Evolutionary conservation across 176 grass and related monocot genomes (phyloP).

Genomic region (Tillandsia leiboldiana): DNA sequence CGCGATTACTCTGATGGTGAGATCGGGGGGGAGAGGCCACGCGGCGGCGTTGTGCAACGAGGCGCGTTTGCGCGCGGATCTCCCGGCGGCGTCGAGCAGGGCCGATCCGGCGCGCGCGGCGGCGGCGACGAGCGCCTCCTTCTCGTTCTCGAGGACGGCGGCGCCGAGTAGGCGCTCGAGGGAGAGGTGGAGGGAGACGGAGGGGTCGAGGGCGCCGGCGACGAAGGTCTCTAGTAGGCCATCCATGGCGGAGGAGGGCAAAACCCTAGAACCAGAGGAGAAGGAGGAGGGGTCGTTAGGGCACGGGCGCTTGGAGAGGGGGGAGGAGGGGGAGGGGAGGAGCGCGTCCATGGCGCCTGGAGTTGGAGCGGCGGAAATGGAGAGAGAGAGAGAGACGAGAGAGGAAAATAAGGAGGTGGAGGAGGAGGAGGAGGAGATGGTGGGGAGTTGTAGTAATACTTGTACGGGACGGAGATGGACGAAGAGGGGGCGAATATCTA

Average conservation of each 20-base stretch:
- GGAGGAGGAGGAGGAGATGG: too few species aligned
- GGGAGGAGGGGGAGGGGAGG: background rate
- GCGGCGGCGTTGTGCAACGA: constrained; percentile 22
- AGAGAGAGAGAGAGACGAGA: too few species aligned
- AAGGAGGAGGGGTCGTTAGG: background rate
- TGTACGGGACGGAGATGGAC: too few species aligned
- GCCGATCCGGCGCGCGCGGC: constrained; percentile 22
- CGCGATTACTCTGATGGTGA: constrained; percentile 24
- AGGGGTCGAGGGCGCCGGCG: constrained; percentile 11
- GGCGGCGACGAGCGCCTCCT: constrained; percentile 16
- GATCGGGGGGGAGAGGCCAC: constrained; percentile 32
- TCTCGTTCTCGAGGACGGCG: constrained; percentile 13
- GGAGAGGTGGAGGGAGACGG: constrained; percentile 26
- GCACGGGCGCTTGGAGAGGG: constrained; percentile 6
- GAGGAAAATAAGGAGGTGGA: too few species aligned
- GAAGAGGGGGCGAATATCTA: too few species aligned
- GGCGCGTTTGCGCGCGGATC: constrained; percentile 21
- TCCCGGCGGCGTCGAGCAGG: constrained; percentile 26
- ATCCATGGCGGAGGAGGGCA: constrained; percentile 4
- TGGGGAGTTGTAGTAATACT: too few species aligned
- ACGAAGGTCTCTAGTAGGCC: constrained; percentile 10
- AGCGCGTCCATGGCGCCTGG: too few species aligned
- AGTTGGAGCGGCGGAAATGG: too few species aligned
- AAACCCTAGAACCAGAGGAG: too few species aligned
- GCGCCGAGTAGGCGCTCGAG: constrained; percentile 30